These are phyloP conservation scores for Rhytidhysteron rufulum DNA, from an alignment of 2,329 filamentous ascomycete species.

Conservation along the genomic window DNA sequence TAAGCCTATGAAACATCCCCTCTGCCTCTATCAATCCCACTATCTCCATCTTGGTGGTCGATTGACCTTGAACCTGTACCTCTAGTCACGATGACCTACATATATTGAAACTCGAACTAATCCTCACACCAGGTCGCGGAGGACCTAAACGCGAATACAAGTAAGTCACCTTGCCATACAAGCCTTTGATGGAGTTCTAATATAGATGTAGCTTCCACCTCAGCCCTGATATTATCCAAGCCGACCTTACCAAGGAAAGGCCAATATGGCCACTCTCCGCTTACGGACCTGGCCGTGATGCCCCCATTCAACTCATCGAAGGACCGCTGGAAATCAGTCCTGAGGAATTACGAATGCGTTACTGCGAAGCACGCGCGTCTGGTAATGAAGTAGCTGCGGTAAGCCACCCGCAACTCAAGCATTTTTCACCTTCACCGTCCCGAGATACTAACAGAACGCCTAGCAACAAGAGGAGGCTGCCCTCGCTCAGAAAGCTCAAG, in stretches of 20 bases:
- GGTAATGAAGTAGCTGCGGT: constrained; percentile 58
- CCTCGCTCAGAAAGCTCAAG: constrained; percentile 59
- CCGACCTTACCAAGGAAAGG: constrained; percentile 65
- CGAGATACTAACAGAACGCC: constrained; percentile 10
- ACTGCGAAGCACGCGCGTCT: constrained; percentile 61
- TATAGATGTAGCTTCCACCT: constrained; percentile 17
- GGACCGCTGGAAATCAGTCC: constrained; percentile 80
- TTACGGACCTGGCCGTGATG: constrained; percentile 74
- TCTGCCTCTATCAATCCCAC: not conserved
- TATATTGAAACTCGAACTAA: not conserved
- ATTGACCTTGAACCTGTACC: too few relatives aligned
- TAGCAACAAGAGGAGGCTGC: constrained; percentile 59
- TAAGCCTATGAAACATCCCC: not conserved
- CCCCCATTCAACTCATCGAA: constrained; percentile 79
- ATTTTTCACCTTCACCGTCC: constrained; percentile 1
- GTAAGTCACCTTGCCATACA: not conserved
- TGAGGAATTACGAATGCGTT: constrained; percentile 74
- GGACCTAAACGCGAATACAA: constrained; percentile 6
- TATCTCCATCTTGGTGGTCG: not conserved
- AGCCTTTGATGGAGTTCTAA: not conserved
- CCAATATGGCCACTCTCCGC: constrained; percentile 84
- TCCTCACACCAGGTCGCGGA: not conserved
- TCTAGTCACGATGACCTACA: too few relatives aligned
- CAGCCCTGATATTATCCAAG: constrained; percentile 26
- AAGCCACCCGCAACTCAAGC: too few relatives aligned